Base-by-base conservation (phyloP, 305 asterid genomes). In the Coffea humblotiana region DNA sequence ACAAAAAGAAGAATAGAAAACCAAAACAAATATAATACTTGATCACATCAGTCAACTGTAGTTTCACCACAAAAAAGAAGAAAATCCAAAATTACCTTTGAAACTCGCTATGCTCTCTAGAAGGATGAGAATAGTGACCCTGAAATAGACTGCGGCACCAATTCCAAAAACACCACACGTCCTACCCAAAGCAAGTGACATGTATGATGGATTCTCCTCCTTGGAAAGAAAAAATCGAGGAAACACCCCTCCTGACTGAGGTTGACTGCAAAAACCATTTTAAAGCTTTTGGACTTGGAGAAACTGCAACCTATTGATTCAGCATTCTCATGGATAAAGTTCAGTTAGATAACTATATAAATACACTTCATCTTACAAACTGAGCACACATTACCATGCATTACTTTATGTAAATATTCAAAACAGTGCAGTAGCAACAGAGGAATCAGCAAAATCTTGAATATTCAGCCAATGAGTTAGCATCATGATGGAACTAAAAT, bases 251-350 rank as follows among this genome's bases (percentile, higher is more conserved):
- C 96, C 90, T 83, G 91, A 80, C 89, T 91, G 94, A 23, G 92
- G 93, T 81, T 94, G 98, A 81, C 92, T 85, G 85, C 92, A 90
- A 88, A 88, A 92, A 94, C 98, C 98, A 96, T 78, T 85, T 89
- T 89, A 94, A 88, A 13, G 99, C 92, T 85, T 91, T 94, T 67
- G 97, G 89, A 89, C 98, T 92, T 54, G 99, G 99, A 79, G 99
- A 96, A 69, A 96, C 98, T 74, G 97, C 96, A 87, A 96, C 90
- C 99, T 96, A 85, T 79, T 79, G 47, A 85, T 72, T 72, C 69
- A 77, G 82, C 21, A 75, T 27, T 69, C 80, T 61, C 56, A 78
- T 76, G 23, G 23, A 58, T 65, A 40, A 8, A 63, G 6, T 56
- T 49, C 12, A 45, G 40, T 48, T 25, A 15, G n/a, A 8, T 37